Percentiles rank a stretch among this genome's conserved stretches.
These are phyloP conservation scores for Rhinocladiella mackenziei DNA, from an alignment of 2,329 filamentous ascomycete species.

Conservation along the genomic window DNA sequence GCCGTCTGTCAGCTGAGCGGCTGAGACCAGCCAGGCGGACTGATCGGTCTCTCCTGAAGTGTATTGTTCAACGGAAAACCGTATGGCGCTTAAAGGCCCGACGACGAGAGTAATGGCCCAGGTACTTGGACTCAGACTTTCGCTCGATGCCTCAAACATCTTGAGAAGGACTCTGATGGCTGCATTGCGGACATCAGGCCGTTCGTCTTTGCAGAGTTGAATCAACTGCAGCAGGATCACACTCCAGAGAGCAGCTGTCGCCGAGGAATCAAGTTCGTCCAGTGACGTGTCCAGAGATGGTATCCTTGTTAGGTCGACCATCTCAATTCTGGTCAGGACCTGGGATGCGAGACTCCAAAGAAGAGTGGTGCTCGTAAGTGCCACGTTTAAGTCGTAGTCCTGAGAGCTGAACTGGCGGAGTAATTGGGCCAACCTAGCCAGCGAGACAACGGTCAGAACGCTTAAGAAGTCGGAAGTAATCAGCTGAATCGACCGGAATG, in stretches of 20 bases:
- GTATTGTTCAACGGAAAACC: conserved; percentile 11
- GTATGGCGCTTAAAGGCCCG: conserved; percentile 13
- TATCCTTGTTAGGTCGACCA: conserved; percentile 11
- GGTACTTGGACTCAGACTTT: conserved; percentile 45
- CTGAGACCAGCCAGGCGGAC: conserved; percentile 18
- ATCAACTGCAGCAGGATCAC: conserved; percentile 29
- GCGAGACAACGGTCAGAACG: conserved; percentile 66
- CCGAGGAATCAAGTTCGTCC: conserved; percentile 1
- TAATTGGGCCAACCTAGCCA: conserved; percentile 75
- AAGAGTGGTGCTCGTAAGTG: conserved; percentile 88
- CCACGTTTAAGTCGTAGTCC: conserved; percentile 88
- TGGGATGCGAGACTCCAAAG: conserved; percentile 86
- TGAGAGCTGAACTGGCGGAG: conserved; percentile 87
- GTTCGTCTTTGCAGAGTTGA: conserved; percentile 39
- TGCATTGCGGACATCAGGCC: conserved; percentile 47
- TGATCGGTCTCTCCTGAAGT: conserved; percentile 1
- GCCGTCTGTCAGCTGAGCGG: conserved; percentile 20
- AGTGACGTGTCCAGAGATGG: conserved; percentile 3
- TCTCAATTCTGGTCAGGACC: conserved; percentile 15
- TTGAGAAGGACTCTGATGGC: conserved; percentile 86
- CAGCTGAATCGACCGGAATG: conserved; percentile 84
- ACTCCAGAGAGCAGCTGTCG: conserved; percentile 21
- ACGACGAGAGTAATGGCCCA: conserved; percentile 48
- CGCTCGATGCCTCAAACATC: conserved; percentile 88
- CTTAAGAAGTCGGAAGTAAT: conserved; percentile 92